A percentile compares a stretch with the other conserved stretches of the same genome.
phyloP scores from a whole-genome alignment of 768 basidiomycete genomes.

The Lactarius akahatsu region DNA sequence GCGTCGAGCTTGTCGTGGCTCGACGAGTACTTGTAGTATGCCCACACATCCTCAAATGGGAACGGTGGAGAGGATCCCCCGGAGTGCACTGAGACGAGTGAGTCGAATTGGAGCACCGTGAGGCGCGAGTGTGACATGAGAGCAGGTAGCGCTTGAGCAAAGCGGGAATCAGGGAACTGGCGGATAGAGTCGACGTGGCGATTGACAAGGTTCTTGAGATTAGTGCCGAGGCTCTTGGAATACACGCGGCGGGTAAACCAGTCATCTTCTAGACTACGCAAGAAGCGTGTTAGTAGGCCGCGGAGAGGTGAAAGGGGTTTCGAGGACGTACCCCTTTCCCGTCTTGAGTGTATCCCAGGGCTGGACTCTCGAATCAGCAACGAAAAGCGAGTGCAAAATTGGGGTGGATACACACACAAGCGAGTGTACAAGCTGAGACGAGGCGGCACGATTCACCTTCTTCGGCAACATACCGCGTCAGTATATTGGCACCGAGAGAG shows the following conservation, averaged over 20 bases:
- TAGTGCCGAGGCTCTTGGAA: constrained; percentile 76
- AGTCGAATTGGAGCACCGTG: constrained; percentile 58
- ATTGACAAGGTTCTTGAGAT: constrained; percentile 59
- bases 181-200: constrained; percentile 49
- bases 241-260: constrained; percentile 65
- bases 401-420: constrained; percentile 55
- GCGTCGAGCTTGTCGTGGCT: constrained; percentile 59
- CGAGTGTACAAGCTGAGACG: constrained; percentile 63
- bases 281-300: constrained; percentile 8
- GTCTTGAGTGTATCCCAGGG: constrained; percentile 48
- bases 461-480: constrained; percentile 86
- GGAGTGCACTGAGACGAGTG: constrained; percentile 60
- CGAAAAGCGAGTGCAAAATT: constrained; percentile 23
- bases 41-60: constrained; percentile 46
- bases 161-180: constrained; percentile 49
- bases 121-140: constrained; percentile 51
- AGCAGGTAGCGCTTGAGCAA: constrained; percentile 47
- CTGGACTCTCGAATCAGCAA: constrained; percentile 33
- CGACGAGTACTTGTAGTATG: constrained; percentile 56
- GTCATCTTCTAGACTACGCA: constrained; percentile 50
- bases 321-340: constrained; percentile 33
- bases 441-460: constrained; percentile 68
- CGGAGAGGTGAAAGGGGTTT: constrained; percentile 7
- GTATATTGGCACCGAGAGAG: constrained; percentile 88
- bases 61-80: constrained; percentile 57